Conservation (phyloP, 176 grass and related monocot species). For the Tillandsia leiboldiana region DNA sequence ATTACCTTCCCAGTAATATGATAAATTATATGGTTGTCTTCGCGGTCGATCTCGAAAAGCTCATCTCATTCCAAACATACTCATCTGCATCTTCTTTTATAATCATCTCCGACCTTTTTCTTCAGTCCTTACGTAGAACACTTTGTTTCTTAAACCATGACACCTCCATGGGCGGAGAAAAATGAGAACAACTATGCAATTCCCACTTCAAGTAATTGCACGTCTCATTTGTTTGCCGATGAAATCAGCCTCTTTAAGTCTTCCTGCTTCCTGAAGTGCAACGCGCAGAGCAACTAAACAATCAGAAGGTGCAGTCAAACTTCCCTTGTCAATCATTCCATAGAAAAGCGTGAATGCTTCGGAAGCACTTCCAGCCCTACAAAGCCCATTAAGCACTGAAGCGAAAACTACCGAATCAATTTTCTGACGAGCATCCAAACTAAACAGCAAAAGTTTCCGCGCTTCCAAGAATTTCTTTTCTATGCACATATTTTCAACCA, state of each 20-base stretch:
- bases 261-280: slow-evolving; percentile 47
- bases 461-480: slow-evolving; percentile 60
- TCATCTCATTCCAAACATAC: no score
- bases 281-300: slow-evolving; percentile 47
- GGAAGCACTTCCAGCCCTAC: slow-evolving; percentile 35
- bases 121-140: no score
- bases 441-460: slow-evolving; percentile 49
- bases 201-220: slow-evolving; percentile 12
- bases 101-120: no score
- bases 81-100: no score
- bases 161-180: no score
- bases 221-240: slow-evolving; percentile 59
- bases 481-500: slow-evolving; percentile 39
- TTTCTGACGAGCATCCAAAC: slow-evolving; percentile 38
- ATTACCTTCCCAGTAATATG: no score
- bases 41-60: no score
- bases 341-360: slow-evolving; percentile 71
- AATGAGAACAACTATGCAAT: not conserved
- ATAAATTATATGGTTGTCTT: no score
- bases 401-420: slow-evolving; percentile 22
- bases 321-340: slow-evolving; percentile 40
- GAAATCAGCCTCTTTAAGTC: slow-evolving; percentile 49
- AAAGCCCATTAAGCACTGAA: slow-evolving; percentile 55
- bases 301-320: slow-evolving; percentile 26
- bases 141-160: no score